phyloP scores from a whole-genome alignment of 1,139 yeast species.

The Meyerozyma sp. region DNA sequence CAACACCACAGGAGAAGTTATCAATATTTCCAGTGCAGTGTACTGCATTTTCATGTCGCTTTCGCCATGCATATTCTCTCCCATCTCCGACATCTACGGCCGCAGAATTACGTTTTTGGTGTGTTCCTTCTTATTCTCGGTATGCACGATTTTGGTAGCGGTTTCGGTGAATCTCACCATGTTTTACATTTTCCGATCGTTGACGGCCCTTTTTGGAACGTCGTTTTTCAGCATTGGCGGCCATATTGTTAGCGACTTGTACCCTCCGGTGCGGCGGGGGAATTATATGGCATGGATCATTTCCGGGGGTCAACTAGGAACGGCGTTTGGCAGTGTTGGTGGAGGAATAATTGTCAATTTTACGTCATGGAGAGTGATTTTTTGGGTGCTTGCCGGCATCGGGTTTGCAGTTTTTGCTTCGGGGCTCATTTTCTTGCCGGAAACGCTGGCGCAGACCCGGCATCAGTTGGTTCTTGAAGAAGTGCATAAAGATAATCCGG shows the following conservation, averaged over 20 bases:
- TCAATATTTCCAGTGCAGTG: constrained; percentile 45
- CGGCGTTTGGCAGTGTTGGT: constrained; percentile 42
- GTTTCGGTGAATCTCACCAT: constrained; percentile 43
- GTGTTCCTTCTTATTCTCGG: constrained; percentile 25
- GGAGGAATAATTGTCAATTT: constrained; percentile 46
- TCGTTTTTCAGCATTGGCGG: constrained; percentile 47
- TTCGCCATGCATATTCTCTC: constrained; percentile 45
- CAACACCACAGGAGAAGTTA: constrained; percentile 39
- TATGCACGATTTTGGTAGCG: constrained; percentile 35
- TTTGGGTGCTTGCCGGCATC: constrained; percentile 40
- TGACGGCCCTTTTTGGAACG: constrained; percentile 47
- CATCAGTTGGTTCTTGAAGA: constrained; percentile 12
- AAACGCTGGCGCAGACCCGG: constrained; percentile 30
- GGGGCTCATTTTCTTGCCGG: constrained; percentile 33
- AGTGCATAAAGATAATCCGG: not conserved
- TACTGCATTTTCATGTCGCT: constrained; percentile 47
- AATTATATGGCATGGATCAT: constrained; percentile 39
- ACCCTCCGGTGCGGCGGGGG: constrained; percentile 42
- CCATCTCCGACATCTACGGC: constrained; percentile 48
- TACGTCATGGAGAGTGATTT: constrained; percentile 47
- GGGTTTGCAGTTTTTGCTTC: constrained; percentile 23
- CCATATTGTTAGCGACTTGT: constrained; percentile 41
- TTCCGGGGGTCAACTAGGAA: constrained; percentile 43
- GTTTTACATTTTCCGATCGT: constrained; percentile 44
- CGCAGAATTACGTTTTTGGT: constrained; percentile 35